Base-by-base conservation (phyloP, 2,329 filamentous ascomycete genomes). In the Aspergillus fumigatus region DNA sequence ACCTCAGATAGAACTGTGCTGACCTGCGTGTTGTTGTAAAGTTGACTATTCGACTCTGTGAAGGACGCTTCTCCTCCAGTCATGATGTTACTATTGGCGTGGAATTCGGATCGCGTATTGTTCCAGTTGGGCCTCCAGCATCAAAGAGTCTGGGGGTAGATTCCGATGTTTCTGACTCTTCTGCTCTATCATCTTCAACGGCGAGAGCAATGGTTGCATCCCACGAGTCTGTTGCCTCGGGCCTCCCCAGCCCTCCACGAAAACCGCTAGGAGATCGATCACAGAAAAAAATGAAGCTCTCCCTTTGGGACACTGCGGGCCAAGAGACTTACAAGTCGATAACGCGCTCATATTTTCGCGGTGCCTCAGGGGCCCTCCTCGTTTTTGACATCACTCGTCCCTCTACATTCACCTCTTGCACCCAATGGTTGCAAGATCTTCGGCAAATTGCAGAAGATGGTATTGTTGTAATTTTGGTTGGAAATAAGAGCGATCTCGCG, bases 271-370 rank as follows among this genome's bases (percentile, higher is more conserved):
- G 71, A 41, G 64, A 72, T 14, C 70, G 72, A 41, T 62, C 65
- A 47, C 83, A 85, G 65, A 84, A 84, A 85, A 88, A 93, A 77
- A 96, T 96, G 92, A 96, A 96, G 76, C 83, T 96, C 4, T 91
- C 87, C 48, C 80, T 97, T 10, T 97, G 93, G 93, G 93, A 97
- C 71, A 97, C 93, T 0, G 93, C 93, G 17, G 93, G 93, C 26
- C 93, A 97, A 74, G 93, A 97, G 79, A 96, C 92, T 11, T 97
- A 97, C 80, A 97, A 97, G 74, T 93, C 89, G 48, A 94, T 97
- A 57, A 97, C 93, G 8, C 83, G 93, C 54, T 94, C 89, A 59
- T 97, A 97, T 78, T 96, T 96, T 76, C 88, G 92, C 53, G 92
- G 92, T 67, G 87, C 87, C 41, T 85, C 82, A 0, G 87, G 87